Evolutionary conservation across 1,284 basidiomycete species (phyloP).

Genomic region (Malassezia yamatoensis): DNA sequence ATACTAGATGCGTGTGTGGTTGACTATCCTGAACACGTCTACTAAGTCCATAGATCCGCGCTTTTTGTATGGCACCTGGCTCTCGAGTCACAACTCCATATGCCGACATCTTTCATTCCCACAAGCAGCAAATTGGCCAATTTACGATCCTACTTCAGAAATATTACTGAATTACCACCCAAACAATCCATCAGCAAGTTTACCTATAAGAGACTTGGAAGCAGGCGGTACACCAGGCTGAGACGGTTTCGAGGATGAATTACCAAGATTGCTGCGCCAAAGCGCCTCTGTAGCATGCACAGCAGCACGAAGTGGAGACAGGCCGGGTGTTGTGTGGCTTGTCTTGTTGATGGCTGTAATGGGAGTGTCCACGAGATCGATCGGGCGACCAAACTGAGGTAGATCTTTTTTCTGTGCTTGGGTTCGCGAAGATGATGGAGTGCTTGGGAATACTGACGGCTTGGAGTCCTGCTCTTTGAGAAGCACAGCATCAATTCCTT

Average conservation of each 20-base stretch:
- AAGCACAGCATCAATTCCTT: conserved; percentile 31
- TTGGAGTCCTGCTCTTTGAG: conserved; percentile 7
- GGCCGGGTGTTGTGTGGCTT: not conserved
- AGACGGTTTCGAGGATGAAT: not conserved
- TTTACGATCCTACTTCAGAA: not conserved
- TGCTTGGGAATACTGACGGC: conserved; percentile 1
- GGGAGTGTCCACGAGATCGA: conserved; percentile 10
- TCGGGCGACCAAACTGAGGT: conserved; percentile 17
- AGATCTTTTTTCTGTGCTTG: not conserved
- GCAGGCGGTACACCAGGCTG: conserved; percentile 8
- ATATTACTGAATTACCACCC: conserved; percentile 22
- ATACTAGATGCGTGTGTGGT: not conserved
- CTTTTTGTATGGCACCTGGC: not conserved
- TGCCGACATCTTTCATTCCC: not conserved
- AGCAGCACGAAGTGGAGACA: conserved; percentile 9
- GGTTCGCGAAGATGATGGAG: not conserved
- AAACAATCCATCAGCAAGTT: conserved; percentile 36
- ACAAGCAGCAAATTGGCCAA: not conserved
- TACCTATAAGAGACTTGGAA: conserved; percentile 17
- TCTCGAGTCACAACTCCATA: not conserved
- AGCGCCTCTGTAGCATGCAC: conserved; percentile 12
- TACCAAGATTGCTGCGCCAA: conserved; percentile 17
- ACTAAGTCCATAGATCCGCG: not conserved
- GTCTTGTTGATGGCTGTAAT: conserved; percentile 6
- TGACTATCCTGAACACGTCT: not conserved